A percentile compares a stretch with the other conserved stretches of the same genome.
Conservation (phyloP, 2,329 filamentous ascomycete genomes). For the Ascochyta pisi region DNA sequence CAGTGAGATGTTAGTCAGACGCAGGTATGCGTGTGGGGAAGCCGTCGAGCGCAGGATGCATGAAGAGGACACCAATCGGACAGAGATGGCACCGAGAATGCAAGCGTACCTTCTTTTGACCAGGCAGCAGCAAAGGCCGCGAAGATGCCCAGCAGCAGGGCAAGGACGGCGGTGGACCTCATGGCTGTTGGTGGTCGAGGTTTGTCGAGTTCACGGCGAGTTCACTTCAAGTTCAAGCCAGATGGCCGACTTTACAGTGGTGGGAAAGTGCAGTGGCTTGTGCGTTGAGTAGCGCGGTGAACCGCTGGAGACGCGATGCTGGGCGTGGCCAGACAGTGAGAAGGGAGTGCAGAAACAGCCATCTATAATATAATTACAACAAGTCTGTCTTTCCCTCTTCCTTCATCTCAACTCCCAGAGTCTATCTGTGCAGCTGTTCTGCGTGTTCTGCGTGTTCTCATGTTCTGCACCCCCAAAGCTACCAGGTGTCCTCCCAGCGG, state of each 20-base stretch:
- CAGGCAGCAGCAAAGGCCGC: slow-evolving; percentile 77
- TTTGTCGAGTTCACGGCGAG: not conserved
- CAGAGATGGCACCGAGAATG: not conserved
- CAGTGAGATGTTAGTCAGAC: slow-evolving; percentile 26
- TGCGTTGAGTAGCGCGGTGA: slow-evolving; percentile 34
- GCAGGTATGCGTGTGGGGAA: slow-evolving; percentile 18
- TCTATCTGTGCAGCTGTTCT: not conserved
- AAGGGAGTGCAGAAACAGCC: not conserved
- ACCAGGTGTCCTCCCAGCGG: slow-evolving; percentile 3
- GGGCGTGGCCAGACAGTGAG: slow-evolving; percentile 10
- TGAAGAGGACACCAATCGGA: slow-evolving; percentile 8
- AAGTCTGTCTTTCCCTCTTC: slow-evolving; percentile 7
- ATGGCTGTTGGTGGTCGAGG: slow-evolving; percentile 58
- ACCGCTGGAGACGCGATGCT: slow-evolving; percentile 17
- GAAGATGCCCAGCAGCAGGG: slow-evolving; percentile 72
- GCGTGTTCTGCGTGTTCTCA: not conserved
- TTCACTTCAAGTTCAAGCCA: slow-evolving; percentile 20
- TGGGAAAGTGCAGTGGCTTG: slow-evolving; percentile 40
- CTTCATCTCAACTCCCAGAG: not conserved
- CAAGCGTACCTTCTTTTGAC: slow-evolving; percentile 78
- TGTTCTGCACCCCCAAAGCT: not conserved
- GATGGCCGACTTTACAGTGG: slow-evolving; percentile 30
- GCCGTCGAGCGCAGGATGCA: slow-evolving; percentile 3
- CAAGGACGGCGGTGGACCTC: slow-evolving; percentile 70
- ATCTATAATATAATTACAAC: not conserved